phyloP scores from a whole-genome alignment of 805 yeast genomes.

The Blastobotrys mokoenaii region DNA sequence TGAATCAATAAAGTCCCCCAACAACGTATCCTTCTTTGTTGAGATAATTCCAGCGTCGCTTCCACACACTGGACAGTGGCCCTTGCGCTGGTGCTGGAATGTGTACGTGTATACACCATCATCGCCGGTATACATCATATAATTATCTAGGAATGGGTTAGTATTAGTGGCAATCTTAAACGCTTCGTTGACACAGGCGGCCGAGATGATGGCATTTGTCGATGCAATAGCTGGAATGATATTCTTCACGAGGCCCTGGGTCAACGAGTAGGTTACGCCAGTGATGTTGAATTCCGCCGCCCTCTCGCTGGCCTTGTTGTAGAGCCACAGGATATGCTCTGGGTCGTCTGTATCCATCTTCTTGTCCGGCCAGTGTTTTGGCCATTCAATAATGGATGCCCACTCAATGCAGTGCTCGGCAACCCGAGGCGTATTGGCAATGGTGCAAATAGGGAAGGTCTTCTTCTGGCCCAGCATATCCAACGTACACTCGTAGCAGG shows the following conservation, averaged over 20 bases:
- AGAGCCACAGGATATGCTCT: constrained; percentile 58
- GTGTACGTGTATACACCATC: constrained; percentile 69
- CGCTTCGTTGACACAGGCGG: constrained; percentile 79
- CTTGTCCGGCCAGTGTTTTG: constrained; percentile 33
- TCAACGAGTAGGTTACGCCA: constrained; percentile 63
- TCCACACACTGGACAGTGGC: constrained; percentile 76
- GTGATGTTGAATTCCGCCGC: constrained; percentile 56
- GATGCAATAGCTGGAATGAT: constrained; percentile 93
- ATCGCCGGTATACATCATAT: constrained; percentile 82
- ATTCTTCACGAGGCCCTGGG: constrained; percentile 82
- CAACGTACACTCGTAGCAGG: constrained; percentile 90
- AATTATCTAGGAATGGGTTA: constrained; percentile 61
- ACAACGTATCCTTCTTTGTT: constrained; percentile 26
- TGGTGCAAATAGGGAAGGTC: constrained; percentile 85
- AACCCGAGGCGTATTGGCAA: constrained; percentile 87
- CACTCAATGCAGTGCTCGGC: constrained; percentile 95
- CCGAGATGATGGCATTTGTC: constrained; percentile 88
- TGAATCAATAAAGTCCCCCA: constrained; percentile 35
- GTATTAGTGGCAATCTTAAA: constrained; percentile 68
- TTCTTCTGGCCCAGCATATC: constrained; percentile 52
- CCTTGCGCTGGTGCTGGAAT: constrained; percentile 51
- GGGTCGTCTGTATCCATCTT: constrained; percentile 62
- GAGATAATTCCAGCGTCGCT: constrained; percentile 17
- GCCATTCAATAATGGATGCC: constrained; percentile 75
- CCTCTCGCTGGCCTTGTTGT: constrained; percentile 43